Evolutionary conservation across 495 filamentous ascomycete genomes (phyloP), one percentile per base, ranked within the genome.

Genomic region (Friedmanniomyces simplex): DNA sequence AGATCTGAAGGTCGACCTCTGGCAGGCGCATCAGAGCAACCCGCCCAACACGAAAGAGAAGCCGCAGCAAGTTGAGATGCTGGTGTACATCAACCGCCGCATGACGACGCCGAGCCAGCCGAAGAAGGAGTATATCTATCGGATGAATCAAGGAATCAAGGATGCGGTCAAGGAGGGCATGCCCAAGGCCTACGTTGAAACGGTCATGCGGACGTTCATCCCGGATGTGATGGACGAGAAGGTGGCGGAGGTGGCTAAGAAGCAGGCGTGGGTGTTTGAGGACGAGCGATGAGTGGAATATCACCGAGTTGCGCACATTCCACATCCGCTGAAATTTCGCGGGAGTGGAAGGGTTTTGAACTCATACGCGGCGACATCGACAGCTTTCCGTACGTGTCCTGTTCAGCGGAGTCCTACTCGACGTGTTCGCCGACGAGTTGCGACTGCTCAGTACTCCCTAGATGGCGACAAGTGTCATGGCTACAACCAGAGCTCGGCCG

Each of bases 131-230:
- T 89, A 88, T 67, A 72, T 88, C 36, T 66, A 72, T 21, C 67
- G 85, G 48, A 87, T 88, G 76, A 88, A 88, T 65, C 72, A 70
- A 54, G 85, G 81, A 6, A 77, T 88, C 62, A 59, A 66, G 54
- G 84, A 89, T 72, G 82, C 80, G 5, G 57, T 79, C 52, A 63
- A 57, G 26, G 64, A 77, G 60, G 84, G 83, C 13, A 69, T 88
- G 59, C 78, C 82, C 24, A 52, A 61, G 57, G 56, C 60, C 26
- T 88, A 82, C 72, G 73, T 85, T 50, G 69, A 79, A 22, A 69
- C 69, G 59, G 77, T 81, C 32, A 68, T 88, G 59, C 74, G 84
- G 65, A 67, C 61, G 55, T 83, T 73, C 64, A 82, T 87, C 63
- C 79, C 73, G 12, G 63, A 63, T n/a, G 42, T 16, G 36, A 48